These are phyloP conservation scores for Trichophyton benhamiae DNA, from an alignment of 2,329 filamentous ascomycete species.

Conservation along the genomic window DNA sequence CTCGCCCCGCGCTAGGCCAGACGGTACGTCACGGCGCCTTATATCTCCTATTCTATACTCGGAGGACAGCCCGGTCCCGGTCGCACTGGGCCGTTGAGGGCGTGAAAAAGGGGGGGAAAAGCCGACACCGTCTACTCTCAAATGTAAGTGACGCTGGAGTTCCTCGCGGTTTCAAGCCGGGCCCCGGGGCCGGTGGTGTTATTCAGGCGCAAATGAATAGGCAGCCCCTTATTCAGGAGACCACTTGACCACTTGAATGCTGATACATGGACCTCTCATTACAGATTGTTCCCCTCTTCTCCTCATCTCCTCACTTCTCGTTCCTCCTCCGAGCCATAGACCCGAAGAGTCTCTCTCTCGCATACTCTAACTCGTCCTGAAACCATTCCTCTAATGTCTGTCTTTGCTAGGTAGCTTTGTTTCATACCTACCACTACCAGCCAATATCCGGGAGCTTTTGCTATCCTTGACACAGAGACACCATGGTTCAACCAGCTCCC, in stretches of 20 bases:
- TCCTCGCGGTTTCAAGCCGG: neutral
- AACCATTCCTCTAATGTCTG: neutral
- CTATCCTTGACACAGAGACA: neutral
- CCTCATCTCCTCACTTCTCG: neutral
- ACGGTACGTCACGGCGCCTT: neutral
- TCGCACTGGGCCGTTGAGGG: neutral
- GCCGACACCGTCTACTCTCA: neutral
- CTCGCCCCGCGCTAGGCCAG: neutral
- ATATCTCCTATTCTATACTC: neutral
- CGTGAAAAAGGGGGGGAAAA: neutral
- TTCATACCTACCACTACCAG: neutral
- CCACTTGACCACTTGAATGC: neutral
- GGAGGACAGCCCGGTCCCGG: neutral
- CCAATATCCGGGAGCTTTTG: conserved; percentile 1
- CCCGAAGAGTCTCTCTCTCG: neutral
- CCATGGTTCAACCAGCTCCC: conserved; percentile 35
- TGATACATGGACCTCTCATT: neutral
- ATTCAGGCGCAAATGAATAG: neutral
- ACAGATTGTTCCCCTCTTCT: neutral
- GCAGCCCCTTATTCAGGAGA: neutral
- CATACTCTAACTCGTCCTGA: neutral
- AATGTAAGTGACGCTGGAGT: neutral
- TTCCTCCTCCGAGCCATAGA: neutral
- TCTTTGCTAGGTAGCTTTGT: neutral
- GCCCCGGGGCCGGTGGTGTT: neutral